Evolutionary conservation across 2,329 filamentous ascomycete genomes (phyloP), one percentile per base, ranked within the genome.

Genomic region (Microdochium bolleyi): DNA sequence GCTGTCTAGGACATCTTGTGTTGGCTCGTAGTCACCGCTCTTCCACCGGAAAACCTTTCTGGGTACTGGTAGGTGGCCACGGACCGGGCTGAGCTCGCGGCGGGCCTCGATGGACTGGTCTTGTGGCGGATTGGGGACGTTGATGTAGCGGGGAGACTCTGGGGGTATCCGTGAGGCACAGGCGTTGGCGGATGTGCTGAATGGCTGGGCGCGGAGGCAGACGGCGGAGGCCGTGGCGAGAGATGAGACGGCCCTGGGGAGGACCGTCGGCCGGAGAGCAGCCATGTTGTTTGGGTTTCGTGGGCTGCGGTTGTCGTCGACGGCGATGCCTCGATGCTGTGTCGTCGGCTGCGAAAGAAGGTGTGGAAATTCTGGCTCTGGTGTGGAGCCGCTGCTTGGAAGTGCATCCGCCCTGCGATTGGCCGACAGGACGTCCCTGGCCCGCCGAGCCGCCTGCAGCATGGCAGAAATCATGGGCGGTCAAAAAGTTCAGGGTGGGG

Each of bases 131-230:
- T 78, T 77, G 49, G 92, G 92, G 52, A 96, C 76, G 59, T 89
- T 84, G 71, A 97, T 88, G 75, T 88, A 97, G 58, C 82, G 80
- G 49, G 94, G 92, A 34, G 91, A 95, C 67, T 96, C 89, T 49
- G 94, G 92, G 19, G 87, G 86, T 57, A 92, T 88, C 27, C 48
- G 50, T 34, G 53, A 51, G 49, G 41, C 41, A 22, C 21, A 22
- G 16, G 41, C 21, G 16, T 16, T 21, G 14, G 41, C 19, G 10
- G 41, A 46, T 22, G 41, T 46, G 41, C 41, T 46, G 41, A 46
- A 46, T 3, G 41, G 2, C 21, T 46, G 41, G 19, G 41, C 41
- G 7, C 41, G 41, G 41, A 11, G 3, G 19, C 41, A 46, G 41
- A 46, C 7, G 41, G 14, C 5, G 3, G 41, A 22, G 27, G 27